Evolutionary conservation across 805 yeast species (phyloP).

Genomic region (Starmerella vaccinii): DNA sequence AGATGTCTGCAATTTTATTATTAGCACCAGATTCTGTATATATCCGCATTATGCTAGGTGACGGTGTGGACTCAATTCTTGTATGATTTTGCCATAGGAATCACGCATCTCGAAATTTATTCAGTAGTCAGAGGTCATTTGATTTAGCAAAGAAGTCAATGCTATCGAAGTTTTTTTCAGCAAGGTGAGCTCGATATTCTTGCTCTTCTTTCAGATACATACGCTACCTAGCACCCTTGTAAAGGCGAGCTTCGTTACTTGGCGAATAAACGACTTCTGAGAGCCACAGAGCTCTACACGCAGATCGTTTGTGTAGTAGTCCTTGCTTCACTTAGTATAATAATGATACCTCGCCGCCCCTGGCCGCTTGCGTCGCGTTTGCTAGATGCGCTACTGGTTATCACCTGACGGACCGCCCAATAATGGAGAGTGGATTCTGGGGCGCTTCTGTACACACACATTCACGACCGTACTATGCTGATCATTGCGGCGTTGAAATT

Average conservation of each 20-base stretch:
- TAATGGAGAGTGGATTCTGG: not conserved
- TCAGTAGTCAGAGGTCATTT: not conserved
- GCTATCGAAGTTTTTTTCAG: no score
- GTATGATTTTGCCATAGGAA: no score
- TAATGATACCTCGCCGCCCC: not conserved
- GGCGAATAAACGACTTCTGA: no score
- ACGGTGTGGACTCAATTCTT: no score
- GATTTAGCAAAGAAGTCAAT: not conserved
- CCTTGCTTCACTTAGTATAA: not conserved
- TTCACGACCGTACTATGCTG: conserved; percentile 12
- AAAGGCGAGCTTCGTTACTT: no score
- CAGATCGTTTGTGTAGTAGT: not conserved
- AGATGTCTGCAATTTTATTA: no score
- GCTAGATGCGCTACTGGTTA: not conserved
- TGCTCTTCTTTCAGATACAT: no score
- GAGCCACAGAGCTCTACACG: not conserved
- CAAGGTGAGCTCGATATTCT: not conserved
- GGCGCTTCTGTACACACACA: not conserved
- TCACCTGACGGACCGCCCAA: conserved; percentile 4
- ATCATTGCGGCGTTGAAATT: conserved; percentile 28
- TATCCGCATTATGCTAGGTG: no score
- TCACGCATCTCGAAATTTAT: no score
- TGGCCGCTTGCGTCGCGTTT: conserved; percentile 2
- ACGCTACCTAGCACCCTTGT: no score
- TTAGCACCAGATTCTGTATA: no score